Conservation (phyloP, 768 basidiomycete genomes). For the Suillus tomentosus region DNA sequence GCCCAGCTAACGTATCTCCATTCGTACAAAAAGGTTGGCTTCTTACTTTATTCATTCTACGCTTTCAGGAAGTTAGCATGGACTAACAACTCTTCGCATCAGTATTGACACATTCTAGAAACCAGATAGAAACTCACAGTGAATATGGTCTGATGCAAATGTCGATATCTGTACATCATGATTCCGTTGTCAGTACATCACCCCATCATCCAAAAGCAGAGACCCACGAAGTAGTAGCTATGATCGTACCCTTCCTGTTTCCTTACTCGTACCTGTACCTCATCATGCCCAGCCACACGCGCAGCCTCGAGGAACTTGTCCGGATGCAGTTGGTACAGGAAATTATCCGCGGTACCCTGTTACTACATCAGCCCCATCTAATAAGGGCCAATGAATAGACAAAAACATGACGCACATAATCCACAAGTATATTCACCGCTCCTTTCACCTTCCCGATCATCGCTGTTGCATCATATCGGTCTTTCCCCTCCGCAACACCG, state of each 20-base stretch:
- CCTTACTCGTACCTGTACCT: conserved; percentile 76
- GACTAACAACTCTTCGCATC: conserved; percentile 44
- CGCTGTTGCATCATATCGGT: conserved; percentile 81
- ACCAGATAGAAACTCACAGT: conserved; percentile 55
- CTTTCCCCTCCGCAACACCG: conserved; percentile 73
- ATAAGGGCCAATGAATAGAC: neutral
- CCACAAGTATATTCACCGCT: conserved; percentile 78
- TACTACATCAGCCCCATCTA: neutral
- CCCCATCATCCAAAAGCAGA: neutral
- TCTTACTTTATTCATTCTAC: conserved; percentile 28
- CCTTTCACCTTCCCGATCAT: conserved; percentile 66
- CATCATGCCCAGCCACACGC: conserved; percentile 68
- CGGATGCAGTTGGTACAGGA: conserved; percentile 86
- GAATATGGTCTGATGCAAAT: conserved; percentile 87
- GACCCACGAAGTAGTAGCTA: conserved; percentile 82
- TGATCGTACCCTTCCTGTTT: conserved; percentile 87
- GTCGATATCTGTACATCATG: conserved; percentile 69
- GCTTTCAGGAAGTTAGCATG: conserved; percentile 89
- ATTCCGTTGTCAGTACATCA: conserved; percentile 7
- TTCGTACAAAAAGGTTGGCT: neutral
- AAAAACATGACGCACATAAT: conserved; percentile 60
- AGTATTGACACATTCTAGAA: conserved; percentile 13
- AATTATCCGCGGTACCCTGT: conserved; percentile 81
- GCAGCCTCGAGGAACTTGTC: conserved; percentile 85
- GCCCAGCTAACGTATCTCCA: neutral